Conservation (phyloP, 2,329 filamentous ascomycete genomes). For the Colletotrichum truncatum region DNA sequence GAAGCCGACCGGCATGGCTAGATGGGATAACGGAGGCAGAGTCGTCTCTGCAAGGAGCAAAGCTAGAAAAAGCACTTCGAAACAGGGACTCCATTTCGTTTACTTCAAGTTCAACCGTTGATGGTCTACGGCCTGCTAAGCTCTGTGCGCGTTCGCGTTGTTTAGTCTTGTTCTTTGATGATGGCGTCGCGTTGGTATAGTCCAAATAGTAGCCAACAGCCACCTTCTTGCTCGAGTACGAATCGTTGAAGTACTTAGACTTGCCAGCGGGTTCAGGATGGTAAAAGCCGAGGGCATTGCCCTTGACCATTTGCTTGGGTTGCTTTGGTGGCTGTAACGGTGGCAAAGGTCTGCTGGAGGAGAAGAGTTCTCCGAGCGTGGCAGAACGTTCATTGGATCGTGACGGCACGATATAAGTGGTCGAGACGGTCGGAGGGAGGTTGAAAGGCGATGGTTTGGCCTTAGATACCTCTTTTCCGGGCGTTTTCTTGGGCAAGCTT, state of each 20-base stretch:
- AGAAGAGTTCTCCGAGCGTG: slow-evolving; percentile 79
- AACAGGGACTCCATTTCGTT: slow-evolving; percentile 80
- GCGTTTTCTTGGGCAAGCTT: slow-evolving; percentile 72
- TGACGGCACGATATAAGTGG: slow-evolving; percentile 67
- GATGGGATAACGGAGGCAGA: slow-evolving; percentile 75
- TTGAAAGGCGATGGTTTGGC: neutral
- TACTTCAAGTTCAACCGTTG: slow-evolving; percentile 64
- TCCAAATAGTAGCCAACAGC: slow-evolving; percentile 76
- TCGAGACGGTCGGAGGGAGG: slow-evolving; percentile 79
- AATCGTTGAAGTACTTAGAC: slow-evolving; percentile 60
- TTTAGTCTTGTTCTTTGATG: slow-evolving; percentile 65
- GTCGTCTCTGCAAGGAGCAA: slow-evolving; percentile 80
- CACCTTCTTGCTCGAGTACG: slow-evolving; percentile 74
- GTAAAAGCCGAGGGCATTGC: slow-evolving; percentile 62
- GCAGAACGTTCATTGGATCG: slow-evolving; percentile 57
- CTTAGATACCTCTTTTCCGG: slow-evolving; percentile 59
- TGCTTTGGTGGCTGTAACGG: slow-evolving; percentile 77
- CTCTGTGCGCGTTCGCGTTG: slow-evolving; percentile 79
- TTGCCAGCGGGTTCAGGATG: slow-evolving; percentile 65
- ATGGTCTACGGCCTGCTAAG: slow-evolving; percentile 67
- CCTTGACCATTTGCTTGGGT: slow-evolving; percentile 75
- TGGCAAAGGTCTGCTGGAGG: slow-evolving; percentile 71
- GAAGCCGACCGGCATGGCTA: slow-evolving; percentile 73
- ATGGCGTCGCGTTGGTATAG: slow-evolving; percentile 70
- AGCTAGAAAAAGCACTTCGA: slow-evolving; percentile 80